Base-by-base conservation (phyloP, 2,329 filamentous ascomycete genomes). In the Aspergillus calidoustus region DNA sequence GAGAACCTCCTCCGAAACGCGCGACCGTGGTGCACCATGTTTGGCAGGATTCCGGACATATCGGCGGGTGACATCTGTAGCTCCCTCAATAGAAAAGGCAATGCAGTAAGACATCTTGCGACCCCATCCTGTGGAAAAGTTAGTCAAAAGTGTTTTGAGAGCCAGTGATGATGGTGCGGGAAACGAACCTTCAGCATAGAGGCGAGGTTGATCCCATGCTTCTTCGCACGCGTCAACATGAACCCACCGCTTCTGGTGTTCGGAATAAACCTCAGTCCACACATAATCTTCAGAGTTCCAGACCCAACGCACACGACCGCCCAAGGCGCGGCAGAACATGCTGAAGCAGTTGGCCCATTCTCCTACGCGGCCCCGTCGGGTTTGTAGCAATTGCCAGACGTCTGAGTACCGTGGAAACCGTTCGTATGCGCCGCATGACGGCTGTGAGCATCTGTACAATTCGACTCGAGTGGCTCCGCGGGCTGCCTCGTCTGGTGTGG, bases 291-390 rank as follows among this genome's bases (percentile, higher is more conserved):
- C 95, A 31, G 91, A 90, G 70, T 98, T 98, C 95, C 95, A 99
- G 11, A 99, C 91, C 95, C 95, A 99, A 72, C 95, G 88, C 25
- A 97, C 93, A 64, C 94, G 87, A 63, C 91, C 91, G 54, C 94
- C 94, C 15, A 98, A 88, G 4, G 95, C 95, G 63, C 94, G 88
- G 82, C 94, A 98, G 56, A 99, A 85, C 95, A 98, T 98, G 80
- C 90, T 94, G 81, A 99, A 99, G 83, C 93, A 97, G 80, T 97
- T 98, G 68, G 92, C 93, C 93, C 95, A 98, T 81, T 99, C 95
- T 64, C 95, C 95, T 64, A 90, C 90, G 68, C 95, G 89, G 41
- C 95, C 95, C 68, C 91, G 86, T 68, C 91, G 85, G 30, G 92
- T 96, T 76, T 97, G 91, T 48, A 99, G 81, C 63, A 98, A 80